Conservation (phyloP, 129 eudicot species). For the Arctium minus region DNA sequence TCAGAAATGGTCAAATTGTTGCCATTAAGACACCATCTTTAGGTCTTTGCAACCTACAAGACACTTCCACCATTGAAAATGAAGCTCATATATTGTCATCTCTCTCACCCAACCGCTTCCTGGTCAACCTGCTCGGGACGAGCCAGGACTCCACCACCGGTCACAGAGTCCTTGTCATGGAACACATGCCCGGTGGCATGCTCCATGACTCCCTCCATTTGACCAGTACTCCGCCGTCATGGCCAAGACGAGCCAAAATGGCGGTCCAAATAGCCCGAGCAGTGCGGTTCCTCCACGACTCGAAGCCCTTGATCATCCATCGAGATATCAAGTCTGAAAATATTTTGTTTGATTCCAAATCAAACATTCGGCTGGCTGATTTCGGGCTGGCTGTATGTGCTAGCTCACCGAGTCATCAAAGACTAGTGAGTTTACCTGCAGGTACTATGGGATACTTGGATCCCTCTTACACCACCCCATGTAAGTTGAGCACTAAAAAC, state of each 20-base stretch:
- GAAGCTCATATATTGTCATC: conserved; percentile 64
- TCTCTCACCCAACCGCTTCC: conserved; percentile 19
- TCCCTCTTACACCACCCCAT: conserved; percentile 66
- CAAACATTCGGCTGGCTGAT: conserved; percentile 61
- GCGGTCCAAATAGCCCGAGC: conserved; percentile 52
- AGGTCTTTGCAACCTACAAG: conserved; percentile 69
- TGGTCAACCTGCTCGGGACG: conserved; percentile 51
- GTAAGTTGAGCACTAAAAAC: conserved; percentile 55
- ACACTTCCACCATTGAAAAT: conserved; percentile 68
- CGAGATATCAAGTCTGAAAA: conserved; percentile 66
- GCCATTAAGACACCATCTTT: conserved; percentile 72
- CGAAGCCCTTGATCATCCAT: conserved; percentile 50
- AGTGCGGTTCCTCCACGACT: conserved; percentile 40
- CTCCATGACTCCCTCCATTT: conserved; percentile 58
- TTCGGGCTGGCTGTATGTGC: conserved; percentile 49
- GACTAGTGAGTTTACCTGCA: conserved; percentile 45
- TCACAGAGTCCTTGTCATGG: conserved; percentile 54
- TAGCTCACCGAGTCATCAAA: conserved; percentile 18
- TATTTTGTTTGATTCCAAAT: conserved; percentile 54
- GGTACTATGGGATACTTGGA: conserved; percentile 84
- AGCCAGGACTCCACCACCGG: conserved; percentile 29
- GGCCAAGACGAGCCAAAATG: conserved; percentile 60
- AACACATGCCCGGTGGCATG: conserved; percentile 67
- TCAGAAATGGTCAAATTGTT: conserved; percentile 45
- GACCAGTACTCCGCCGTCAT: conserved; percentile 29